phyloP scores from a whole-genome alignment of 2,329 filamentous ascomycete genomes.

The Pseudogymnoascus sp. region DNA sequence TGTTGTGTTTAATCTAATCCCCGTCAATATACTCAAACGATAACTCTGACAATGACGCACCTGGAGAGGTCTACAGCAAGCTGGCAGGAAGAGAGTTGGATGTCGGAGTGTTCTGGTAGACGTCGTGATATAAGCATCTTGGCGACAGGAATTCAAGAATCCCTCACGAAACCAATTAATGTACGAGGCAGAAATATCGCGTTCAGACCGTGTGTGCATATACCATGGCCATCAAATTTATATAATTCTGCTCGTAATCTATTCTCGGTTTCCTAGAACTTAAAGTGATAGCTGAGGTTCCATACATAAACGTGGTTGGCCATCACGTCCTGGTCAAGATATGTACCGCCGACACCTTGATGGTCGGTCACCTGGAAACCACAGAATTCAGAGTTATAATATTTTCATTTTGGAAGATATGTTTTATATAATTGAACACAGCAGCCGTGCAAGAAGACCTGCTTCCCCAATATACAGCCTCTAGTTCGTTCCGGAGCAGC shows the following conservation, averaged over 20 bases:
- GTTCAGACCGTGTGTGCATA: neutral
- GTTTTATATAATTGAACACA: neutral
- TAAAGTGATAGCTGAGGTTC: neutral
- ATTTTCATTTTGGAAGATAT: neutral
- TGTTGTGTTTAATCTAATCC: neutral
- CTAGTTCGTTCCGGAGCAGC: slow-evolving; percentile 33
- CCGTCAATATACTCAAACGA: neutral
- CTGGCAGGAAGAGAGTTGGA: neutral
- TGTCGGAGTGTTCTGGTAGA: neutral
- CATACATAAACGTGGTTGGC: neutral
- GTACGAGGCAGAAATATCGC: neutral
- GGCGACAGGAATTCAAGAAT: neutral
- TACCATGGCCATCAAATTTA: neutral
- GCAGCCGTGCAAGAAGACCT: neutral
- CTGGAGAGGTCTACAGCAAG: neutral
- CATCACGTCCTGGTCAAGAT: neutral
- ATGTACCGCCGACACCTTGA: no score
- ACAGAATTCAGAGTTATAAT: neutral
- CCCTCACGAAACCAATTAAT: neutral
- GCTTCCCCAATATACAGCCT: neutral
- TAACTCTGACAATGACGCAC: neutral
- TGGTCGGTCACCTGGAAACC: neutral
- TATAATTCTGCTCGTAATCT: neutral
- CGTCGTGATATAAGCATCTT: neutral
- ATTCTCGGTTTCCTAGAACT: neutral